Conservation (phyloP, 2,329 filamentous ascomycete species). For the Tympanopsis confertula region DNA sequence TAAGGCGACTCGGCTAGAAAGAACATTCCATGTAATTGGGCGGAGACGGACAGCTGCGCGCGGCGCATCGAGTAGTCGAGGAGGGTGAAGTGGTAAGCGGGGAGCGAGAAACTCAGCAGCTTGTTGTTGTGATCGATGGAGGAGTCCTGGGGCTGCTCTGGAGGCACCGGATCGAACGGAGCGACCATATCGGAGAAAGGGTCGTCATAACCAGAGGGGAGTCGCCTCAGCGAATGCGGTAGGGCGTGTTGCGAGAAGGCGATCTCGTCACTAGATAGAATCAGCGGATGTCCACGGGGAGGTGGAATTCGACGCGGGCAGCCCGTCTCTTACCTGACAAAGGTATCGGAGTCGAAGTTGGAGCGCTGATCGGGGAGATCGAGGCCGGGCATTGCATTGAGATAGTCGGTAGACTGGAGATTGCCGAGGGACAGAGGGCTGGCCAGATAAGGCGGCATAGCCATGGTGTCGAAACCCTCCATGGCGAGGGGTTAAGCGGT, state of each 20-base stretch:
- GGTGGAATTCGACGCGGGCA: no score
- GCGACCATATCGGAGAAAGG: slow-evolving; percentile 28
- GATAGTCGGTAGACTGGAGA: slow-evolving; percentile 29
- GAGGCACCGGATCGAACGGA: slow-evolving; percentile 24
- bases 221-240: slow-evolving; percentile 29
- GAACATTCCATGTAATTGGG: slow-evolving; percentile 59
- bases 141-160: slow-evolving; percentile 36
- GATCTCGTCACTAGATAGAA: slow-evolving; percentile 39
- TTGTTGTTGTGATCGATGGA: slow-evolving; percentile 52
- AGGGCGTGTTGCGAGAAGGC: slow-evolving; percentile 29
- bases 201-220: slow-evolving; percentile 30
- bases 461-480: slow-evolving; percentile 47
- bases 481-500: slow-evolving; percentile 15
- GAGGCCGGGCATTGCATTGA: slow-evolving; percentile 34
- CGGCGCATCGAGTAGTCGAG: slow-evolving; percentile 46
- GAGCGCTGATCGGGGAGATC: slow-evolving; percentile 46
- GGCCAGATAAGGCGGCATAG: slow-evolving; percentile 47
- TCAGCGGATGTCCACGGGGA: no score
- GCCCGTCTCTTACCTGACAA: slow-evolving; percentile 49
- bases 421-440: slow-evolving; percentile 42
- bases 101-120: background rate
- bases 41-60: slow-evolving; percentile 42
- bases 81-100: slow-evolving; percentile 28
- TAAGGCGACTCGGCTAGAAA: slow-evolving; percentile 53
- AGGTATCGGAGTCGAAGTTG: slow-evolving; percentile 47